Evolutionary conservation across 2,329 filamentous ascomycete genomes (phyloP), one percentile per base, ranked within the genome.

Genomic region (Penicillium sp.): DNA sequence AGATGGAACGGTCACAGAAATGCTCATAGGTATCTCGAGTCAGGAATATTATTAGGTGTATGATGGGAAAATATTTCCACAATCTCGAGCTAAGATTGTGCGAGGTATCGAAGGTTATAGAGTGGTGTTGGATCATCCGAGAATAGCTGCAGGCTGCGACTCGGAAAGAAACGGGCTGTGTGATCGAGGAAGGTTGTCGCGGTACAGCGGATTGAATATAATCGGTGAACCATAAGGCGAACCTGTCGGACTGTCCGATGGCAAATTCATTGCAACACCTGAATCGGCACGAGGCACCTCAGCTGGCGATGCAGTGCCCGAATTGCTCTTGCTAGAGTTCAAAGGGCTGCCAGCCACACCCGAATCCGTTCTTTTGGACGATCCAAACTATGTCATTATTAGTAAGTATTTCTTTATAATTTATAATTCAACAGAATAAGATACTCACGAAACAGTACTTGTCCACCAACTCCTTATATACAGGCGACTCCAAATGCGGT

Each of bases 401-500:
- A 56, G 66, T 64, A 55, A 64, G 67, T 33, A 58, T 64, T 71
- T 77, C 73, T 75, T 71, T 68, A 67, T 67, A 67, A 68, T 59
- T 66, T 18, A 47, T n/a, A 35, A 26, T 7, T 38, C 57, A 55
- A 24, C 40, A 24, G 59, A 40, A 14, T 48, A 55, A n/a, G 54
- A 18, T 14, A 96, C 93, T 86, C 93, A 97, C 93, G 85, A 97
- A 99, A 83, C 94, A 99, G 82, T 96, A 99, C 80, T 96, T 97
- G 80, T 96, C 92, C 74, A 99, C 89, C 63, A 99, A 83, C 77
- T 99, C 94, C 76, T 95, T 90, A 73, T 99, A 97, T 59, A 93
- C 92, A 59, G 90, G 86, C 62, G 91, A 95, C 59, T 92, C 84
- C 63, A 96, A 87, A 67, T 83, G 81, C 46, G 86, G 86, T 68